Evolutionary conservation across 2,329 filamentous ascomycete genomes (phyloP).

Genomic region (Cladosporium sp.): DNA sequence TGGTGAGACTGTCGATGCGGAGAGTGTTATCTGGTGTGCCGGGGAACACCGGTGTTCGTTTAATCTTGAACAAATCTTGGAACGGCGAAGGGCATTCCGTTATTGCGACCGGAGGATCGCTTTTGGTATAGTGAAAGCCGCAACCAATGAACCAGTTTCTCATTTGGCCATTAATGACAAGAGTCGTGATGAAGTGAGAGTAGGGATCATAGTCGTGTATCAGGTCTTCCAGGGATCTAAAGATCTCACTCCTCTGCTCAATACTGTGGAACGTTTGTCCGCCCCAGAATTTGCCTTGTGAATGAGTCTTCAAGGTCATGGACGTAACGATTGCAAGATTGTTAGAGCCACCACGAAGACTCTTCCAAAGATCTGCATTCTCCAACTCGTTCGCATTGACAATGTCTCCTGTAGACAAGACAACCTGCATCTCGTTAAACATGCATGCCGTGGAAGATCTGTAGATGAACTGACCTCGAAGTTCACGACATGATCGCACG

Average conservation of each 20-base stretch:
- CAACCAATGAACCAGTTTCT: conserved; percentile 31
- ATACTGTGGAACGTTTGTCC: conserved; percentile 27
- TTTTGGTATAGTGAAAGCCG: conserved; percentile 33
- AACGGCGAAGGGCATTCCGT: conserved; percentile 24
- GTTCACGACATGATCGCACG: conserved; percentile 34
- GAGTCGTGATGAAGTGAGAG: conserved; percentile 28
- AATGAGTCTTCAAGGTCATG: conserved; percentile 23
- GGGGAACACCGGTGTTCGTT: conserved; percentile 25
- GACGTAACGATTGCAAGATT: conserved; percentile 36
- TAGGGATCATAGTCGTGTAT: conserved; percentile 28
- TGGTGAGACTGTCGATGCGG: conserved; percentile 28
- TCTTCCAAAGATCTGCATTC: conserved; percentile 30
- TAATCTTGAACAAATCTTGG: conserved; percentile 24
- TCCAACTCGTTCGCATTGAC: conserved; percentile 27
- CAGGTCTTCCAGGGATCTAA: conserved; percentile 20
- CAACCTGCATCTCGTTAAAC: conserved; percentile 23
- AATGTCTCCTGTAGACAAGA: conserved; percentile 29
- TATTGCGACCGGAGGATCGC: conserved; percentile 23
- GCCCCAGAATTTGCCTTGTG: conserved; percentile 3
- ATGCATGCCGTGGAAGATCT: no score
- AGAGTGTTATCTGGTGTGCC: conserved; percentile 27
- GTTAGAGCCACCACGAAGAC: conserved; percentile 32
- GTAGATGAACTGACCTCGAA: conserved; percentile 15
- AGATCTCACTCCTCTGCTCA: conserved; percentile 22
- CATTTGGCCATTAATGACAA: conserved; percentile 25